Evolutionary conservation across 2,329 filamentous ascomycete species (phyloP).

Genomic region (Colletotrichum tropicale): DNA sequence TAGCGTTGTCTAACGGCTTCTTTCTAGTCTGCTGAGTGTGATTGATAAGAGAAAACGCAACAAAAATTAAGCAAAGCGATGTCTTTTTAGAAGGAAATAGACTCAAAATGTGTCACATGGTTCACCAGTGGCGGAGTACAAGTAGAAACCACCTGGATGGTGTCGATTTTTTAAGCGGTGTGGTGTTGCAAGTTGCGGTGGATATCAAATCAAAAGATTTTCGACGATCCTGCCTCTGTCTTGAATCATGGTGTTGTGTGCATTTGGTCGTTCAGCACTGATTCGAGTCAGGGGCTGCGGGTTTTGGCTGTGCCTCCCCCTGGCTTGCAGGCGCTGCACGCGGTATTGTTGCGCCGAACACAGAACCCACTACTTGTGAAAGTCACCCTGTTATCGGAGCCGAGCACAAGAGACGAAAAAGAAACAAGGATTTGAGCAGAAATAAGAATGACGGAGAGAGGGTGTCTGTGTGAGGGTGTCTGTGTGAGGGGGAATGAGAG

Average conservation of each 20-base stretch:
- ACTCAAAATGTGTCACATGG: too few species aligned
- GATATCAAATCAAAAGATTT: neutral
- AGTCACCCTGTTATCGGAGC: neutral
- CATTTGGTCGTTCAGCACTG: neutral
- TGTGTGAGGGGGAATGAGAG: too few species aligned
- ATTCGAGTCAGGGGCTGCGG: neutral
- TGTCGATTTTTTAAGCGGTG: neutral
- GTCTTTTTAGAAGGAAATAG: neutral
- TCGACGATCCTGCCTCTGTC: neutral
- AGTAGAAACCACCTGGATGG: too few species aligned
- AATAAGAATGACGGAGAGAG: neutral
- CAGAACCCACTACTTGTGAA: neutral
- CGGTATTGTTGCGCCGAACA: neutral
- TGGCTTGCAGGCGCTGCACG: neutral
- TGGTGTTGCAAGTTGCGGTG: neutral
- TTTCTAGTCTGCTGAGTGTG: neutral
- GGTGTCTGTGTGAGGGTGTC: too few species aligned
- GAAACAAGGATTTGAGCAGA: neutral
- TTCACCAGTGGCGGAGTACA: neutral
- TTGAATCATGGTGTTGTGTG: neutral
- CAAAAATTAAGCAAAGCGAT: neutral
- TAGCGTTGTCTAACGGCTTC: neutral
- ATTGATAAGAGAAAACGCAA: fast-evolving
- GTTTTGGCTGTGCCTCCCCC: neutral
- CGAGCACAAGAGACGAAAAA: neutral